Percentiles rank a stretch among this genome's conserved stretches.
These are phyloP conservation scores for Zychaea mexicana DNA, from an alignment of 371 early-diverging fungal genomes.

Conservation along the genomic window DNA sequence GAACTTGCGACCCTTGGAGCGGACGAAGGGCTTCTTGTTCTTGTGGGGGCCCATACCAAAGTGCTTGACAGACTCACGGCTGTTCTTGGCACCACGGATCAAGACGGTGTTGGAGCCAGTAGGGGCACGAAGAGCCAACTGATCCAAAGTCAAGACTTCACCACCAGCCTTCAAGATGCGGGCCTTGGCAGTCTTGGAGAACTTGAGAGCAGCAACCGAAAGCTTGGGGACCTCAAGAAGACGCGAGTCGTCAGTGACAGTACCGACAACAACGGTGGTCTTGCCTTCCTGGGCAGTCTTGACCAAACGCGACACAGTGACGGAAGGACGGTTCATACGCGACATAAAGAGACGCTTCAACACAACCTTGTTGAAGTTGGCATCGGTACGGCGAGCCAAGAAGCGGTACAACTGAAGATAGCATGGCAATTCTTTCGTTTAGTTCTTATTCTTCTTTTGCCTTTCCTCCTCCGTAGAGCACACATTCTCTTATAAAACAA, in stretches of 20 bases:
- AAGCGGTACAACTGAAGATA: constrained; percentile 89
- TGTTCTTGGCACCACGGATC: constrained; percentile 90
- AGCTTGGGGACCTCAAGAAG: constrained; percentile 94
- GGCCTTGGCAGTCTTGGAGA: constrained; percentile 95
- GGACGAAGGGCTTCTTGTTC: constrained; percentile 89
- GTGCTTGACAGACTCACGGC: constrained; percentile 97
- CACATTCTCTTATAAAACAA: no score
- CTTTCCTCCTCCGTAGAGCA: not conserved
- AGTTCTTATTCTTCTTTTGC: not conserved
- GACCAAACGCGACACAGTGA: constrained; percentile 89
- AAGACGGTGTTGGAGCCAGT: constrained; percentile 95
- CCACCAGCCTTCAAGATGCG: constrained; percentile 98
- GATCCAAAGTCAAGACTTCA: constrained; percentile 97
- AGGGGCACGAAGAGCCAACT: constrained; percentile 97
- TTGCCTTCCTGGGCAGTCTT: constrained; percentile 73
- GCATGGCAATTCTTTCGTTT: not conserved
- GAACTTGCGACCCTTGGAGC: constrained; percentile 99
- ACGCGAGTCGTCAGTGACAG: constrained; percentile 96
- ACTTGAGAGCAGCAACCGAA: constrained; percentile 92
- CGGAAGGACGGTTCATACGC: constrained; percentile 94
- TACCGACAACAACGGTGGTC: constrained; percentile 93
- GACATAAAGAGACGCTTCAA: constrained; percentile 98
- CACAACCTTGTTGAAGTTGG: constrained; percentile 98
- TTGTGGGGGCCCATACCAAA: constrained; percentile 77
- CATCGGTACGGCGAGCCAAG: constrained; percentile 97